These are phyloP conservation scores for Cystofilobasidium bisporidii DNA, from an alignment of 768 basidiomycete species.

Conservation along the genomic window DNA sequence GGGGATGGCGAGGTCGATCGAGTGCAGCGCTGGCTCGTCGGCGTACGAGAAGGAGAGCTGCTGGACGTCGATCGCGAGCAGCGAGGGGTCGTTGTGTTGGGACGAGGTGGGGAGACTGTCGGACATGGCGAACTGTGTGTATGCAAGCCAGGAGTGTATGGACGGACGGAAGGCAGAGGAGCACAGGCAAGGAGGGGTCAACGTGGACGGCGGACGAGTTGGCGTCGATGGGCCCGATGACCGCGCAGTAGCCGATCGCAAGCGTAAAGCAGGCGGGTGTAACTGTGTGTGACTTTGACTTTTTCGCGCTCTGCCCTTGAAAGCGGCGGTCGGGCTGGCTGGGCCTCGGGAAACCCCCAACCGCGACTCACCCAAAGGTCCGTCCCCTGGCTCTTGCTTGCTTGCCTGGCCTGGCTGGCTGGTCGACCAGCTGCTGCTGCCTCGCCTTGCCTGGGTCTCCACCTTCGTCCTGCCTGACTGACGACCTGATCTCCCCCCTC, in stretches of 20 bases:
- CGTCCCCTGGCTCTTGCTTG: not conserved
- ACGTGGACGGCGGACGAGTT: too few species aligned
- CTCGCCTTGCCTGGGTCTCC: not conserved
- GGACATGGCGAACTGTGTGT: not conserved
- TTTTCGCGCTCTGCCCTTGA: too few species aligned
- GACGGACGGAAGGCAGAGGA: too few species aligned
- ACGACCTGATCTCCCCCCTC: not conserved
- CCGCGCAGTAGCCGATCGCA: too few species aligned
- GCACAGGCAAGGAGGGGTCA: too few species aligned
- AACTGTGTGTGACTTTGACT: too few species aligned
- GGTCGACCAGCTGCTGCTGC: too few species aligned
- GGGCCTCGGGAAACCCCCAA: not conserved
- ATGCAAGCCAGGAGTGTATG: not conserved
- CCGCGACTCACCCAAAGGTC: not conserved
- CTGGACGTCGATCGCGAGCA: constrained; percentile 35
- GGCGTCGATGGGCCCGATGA: too few species aligned
- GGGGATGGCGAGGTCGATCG: constrained; percentile 59
- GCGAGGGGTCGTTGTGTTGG: not conserved
- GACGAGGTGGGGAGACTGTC: too few species aligned
- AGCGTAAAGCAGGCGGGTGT: too few species aligned
- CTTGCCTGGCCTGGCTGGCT: too few species aligned
- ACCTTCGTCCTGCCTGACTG: not conserved
- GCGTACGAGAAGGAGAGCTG: constrained; percentile 45
- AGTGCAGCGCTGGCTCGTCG: constrained; percentile 45
- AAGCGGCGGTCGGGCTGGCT: too few species aligned